Evolutionary conservation across 2,329 filamentous ascomycete genomes (phyloP), one percentile per base, ranked within the genome.

Genomic region (Daldinia sp.): DNA sequence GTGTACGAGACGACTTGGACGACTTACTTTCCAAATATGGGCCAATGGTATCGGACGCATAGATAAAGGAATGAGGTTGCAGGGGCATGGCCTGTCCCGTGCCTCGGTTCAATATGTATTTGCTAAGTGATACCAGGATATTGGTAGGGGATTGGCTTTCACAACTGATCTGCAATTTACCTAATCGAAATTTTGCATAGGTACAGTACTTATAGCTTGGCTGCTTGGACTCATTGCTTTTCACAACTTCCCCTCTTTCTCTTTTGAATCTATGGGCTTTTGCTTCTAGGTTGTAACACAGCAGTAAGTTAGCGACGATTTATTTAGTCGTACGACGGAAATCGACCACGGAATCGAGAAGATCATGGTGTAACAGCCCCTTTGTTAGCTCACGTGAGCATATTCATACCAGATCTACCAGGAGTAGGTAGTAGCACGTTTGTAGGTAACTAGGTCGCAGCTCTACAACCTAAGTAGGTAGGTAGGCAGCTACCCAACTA

Each of bases 31-130:
- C 11, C n/a, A 32, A 32, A 13, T 32, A 13, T n/a, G n/a, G n/a
- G n/a, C n/a, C n/a, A n/a, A n/a, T 32, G 6, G 11, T 32, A 32
- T 32, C n/a, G 13, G 29, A 32, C 3, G 29, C 3, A 32, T 5
- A 32, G 10, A 11, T 13, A 32, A 2, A 1, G 13, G 35, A 6
- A 1, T 13, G 35, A 6, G 2, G 17, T 6, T 3, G 8, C 10
- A 43, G 19, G 19, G 19, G 1, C 23, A 25, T 13, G 3, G 8
- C 3, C 2, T 3, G 5, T 13, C 9, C 39, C 7, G 21, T n/a
- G 39, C 15, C 66, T 71, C 15, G 65, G 48, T 15, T 43, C 15
- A 13, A 45, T 45, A 45, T 45, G 11, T 45, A 45, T 45, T 45
- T 45, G 7, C 21, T 45, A 45, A 45, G 6, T 10, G 2, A 45